Evolutionary conservation across 345 rosid species (phyloP).

Genomic region (Euphorbia lathyris): DNA sequence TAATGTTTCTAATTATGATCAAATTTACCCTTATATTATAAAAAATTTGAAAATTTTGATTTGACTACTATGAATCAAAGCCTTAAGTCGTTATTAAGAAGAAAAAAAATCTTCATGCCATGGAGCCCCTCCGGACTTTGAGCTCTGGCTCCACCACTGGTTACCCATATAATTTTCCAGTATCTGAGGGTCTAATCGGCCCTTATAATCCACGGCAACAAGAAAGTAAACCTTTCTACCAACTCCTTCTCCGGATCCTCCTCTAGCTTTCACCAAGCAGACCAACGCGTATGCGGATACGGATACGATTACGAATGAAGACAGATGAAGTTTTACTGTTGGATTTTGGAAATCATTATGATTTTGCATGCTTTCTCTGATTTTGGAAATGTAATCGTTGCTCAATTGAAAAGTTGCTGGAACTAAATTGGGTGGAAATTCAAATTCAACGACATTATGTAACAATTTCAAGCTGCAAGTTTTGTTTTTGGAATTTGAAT

Average conservation of each 20-base stretch:
- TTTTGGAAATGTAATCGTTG: neutral
- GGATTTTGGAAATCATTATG: neutral
- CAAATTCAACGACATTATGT: too few relatives aligned
- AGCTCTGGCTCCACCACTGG: too few relatives aligned
- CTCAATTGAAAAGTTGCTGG: conserved; percentile 1
- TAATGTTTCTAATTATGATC: too few relatives aligned
- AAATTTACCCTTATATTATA: too few relatives aligned
- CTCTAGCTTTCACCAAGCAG: conserved; percentile 14
- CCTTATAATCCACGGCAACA: conserved; percentile 13
- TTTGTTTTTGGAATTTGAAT: neutral
- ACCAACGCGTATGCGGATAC: conserved; percentile 3
- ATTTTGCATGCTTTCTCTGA: neutral
- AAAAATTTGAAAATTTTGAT: too few relatives aligned
- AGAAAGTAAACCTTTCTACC: neutral
- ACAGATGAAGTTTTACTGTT: neutral
- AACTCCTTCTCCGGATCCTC: neutral
- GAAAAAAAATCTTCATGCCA: too few relatives aligned
- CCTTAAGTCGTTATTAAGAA: too few relatives aligned
- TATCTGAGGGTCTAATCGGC: conserved; percentile 19
- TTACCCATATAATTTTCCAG: conserved; percentile 19
- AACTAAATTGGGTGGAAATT: neutral
- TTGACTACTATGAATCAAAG: too few relatives aligned
- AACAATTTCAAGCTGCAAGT: conserved; percentile 14
- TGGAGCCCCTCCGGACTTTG: too few relatives aligned
- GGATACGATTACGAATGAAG: conserved; percentile 8